Evolutionary conservation across 2,329 filamentous ascomycete genomes (phyloP), one percentile per base, ranked within the genome.

Genomic region (Fusarium luffae): DNA sequence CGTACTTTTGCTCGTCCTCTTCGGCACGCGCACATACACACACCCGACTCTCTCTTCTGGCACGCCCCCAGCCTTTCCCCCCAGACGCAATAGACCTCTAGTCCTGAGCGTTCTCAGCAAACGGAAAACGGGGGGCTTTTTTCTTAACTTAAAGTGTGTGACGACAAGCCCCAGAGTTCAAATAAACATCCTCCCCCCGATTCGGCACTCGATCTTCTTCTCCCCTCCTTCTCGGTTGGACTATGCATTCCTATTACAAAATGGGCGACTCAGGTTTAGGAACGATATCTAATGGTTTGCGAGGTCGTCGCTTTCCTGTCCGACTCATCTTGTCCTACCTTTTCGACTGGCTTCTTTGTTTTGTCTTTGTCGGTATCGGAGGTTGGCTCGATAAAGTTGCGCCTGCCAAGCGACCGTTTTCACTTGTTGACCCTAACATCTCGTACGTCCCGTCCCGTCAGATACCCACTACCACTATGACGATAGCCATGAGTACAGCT

Each of bases 311-410:
- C 66, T 72, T 80, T 66, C 77, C 79, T 4, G 55, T 78, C 13
- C 73, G 77, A 25, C 73, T 83, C 43, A 66, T 92, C 48, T 74
- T 88, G n/a, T 92, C 90, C 23, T 94, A 94, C 77, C 79, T 91
- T 54, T 80, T 93, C 61, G 92, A 94, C 81, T 95, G 92, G 92
- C 78, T 92, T 21, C 81, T 92, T 49, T 87, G 92, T 66, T 79
- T 92, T 47, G 83, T 78, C 49, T 85, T 89, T 34, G 88, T 85
- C 27, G 85, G 82, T 18, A 82, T 90, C 27, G 89, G 86, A 58
- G 86, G 81, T 54, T 85, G 84, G n/a, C 85, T 93, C 73, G 86
- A 86, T 54, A 82, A 79, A 51, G 81, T 90, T 55, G 82, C 85
- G 19, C 91, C 92, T 4, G 91, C 89, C 74, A 88, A 89, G 73